Evolutionary conservation across 1,284 basidiomycete species (phyloP).

Genomic region (Vanrija humicola): DNA sequence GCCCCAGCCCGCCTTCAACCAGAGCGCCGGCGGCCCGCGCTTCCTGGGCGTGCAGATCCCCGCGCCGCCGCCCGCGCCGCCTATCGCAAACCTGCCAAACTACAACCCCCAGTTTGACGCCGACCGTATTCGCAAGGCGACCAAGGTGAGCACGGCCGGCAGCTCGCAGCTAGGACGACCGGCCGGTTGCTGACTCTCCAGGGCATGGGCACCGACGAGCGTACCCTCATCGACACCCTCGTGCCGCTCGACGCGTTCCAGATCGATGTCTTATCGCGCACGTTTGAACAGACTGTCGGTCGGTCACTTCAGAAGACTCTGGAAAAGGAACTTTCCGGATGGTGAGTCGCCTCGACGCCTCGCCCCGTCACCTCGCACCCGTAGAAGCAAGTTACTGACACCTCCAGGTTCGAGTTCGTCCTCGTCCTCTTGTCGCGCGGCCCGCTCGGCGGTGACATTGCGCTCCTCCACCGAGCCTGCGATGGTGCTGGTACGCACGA

Average conservation of each 20-base stretch:
- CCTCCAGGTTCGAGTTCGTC: constrained; percentile 43
- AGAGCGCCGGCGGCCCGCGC: constrained; percentile 18
- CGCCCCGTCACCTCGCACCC: too few species aligned
- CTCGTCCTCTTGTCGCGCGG: constrained; percentile 45
- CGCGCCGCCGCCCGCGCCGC: constrained; percentile 41
- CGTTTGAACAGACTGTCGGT: constrained; percentile 45
- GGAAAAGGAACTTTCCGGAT: constrained; percentile 48
- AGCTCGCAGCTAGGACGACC: not conserved
- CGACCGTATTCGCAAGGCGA: constrained; percentile 47
- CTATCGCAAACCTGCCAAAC: constrained; percentile 31
- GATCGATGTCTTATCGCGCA: constrained; percentile 43
- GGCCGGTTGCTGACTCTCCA: constrained; percentile 11
- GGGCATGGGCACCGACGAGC: constrained; percentile 50
- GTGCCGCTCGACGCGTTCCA: constrained; percentile 46
- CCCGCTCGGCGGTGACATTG: constrained; percentile 45
- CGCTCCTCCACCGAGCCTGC: constrained; percentile 46
- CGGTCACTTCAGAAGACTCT: constrained; percentile 39
- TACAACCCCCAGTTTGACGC: constrained; percentile 49
- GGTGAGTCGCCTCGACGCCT: constrained; percentile 25
- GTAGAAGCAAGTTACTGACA: constrained; percentile 1
- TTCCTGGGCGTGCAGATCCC: constrained; percentile 45
- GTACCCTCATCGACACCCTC: constrained; percentile 41
- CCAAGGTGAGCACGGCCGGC: constrained; percentile 37
- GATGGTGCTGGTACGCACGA: constrained; percentile 48
- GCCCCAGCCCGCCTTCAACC: constrained; percentile 3